Evolutionary conservation across 73 alveolate genomes (phyloP), one percentile per base, ranked within the genome.

Genomic region (Stentor roeselii): DNA sequence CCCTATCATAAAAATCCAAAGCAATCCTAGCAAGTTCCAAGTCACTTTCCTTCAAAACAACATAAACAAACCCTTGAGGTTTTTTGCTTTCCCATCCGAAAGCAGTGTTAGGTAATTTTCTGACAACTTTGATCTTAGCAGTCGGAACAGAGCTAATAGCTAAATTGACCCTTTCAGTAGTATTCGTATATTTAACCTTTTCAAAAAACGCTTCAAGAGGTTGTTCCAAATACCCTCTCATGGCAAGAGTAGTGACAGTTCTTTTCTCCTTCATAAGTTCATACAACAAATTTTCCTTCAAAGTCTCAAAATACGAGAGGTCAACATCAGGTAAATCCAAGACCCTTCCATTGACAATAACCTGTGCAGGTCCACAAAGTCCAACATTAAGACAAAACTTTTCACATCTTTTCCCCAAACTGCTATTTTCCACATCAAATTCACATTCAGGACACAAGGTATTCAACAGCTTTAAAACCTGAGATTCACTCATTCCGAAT

Each of bases 181-280:
- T 21, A 1, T 67, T 67, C 37, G 27, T 32, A 67, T 30, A 32
- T 21, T n/a, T 67, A 1, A 67, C 50, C n/a, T 67, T 67, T 67
- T 67, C 80, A 67, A 67, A 67, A 67, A 67, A 67, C 14, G 80
- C 11, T 30, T 67, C 80, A 1, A 67, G 80, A 0, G 80, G 80
- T 21, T 36, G 80, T 14, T 67, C 41, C 15, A 67, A 1, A n/a
- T 27, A 27, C 41, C 80, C 80, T 21, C 34, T 21, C 80, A 67
- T 67, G 11, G 37, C 42, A 15, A 67, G 0, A n/a, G 14, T 67
- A 1, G 41, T 21, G 34, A 67, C 34, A 11, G 21, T 21, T n/a
- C 80, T 21, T 67, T 67, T 67, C 34, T 67, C 80, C 34, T n/a
- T 30, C 1, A 34, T 15, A 21, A 67, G 80, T 32, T 67, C 80